Evolutionary conservation across 2,329 filamentous ascomycete genomes (phyloP).

Genomic region (Tolypocladium inflatum): DNA sequence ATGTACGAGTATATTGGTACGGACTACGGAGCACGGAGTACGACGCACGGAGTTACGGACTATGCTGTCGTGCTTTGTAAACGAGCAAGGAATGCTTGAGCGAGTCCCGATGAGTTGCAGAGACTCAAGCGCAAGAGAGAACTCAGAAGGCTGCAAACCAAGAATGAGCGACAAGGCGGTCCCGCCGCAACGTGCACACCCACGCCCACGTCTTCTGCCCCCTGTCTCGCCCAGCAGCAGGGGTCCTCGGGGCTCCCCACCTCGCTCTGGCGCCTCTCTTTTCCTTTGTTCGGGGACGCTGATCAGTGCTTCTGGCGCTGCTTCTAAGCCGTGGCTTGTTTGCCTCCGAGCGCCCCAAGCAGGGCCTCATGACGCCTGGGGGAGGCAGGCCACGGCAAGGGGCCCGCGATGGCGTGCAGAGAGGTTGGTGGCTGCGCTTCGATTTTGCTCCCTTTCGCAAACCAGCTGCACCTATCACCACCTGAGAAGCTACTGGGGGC

Average conservation of each 20-base stretch:
- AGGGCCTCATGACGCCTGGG: background rate
- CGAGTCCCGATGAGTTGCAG: background rate
- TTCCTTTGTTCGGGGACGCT: background rate
- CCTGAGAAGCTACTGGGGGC: background rate
- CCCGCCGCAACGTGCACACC: background rate
- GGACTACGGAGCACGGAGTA: too few relatives aligned
- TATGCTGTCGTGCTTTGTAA: background rate
- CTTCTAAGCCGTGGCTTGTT: background rate
- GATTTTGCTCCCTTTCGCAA: too few relatives aligned
- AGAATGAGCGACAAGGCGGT: background rate
- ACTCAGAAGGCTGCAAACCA: background rate
- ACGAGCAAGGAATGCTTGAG: background rate
- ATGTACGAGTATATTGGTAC: background rate
- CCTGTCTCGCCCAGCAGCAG: background rate
- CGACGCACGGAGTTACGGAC: background rate
- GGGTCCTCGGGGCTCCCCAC: background rate
- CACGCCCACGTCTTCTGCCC: background rate
- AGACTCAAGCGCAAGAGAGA: background rate
- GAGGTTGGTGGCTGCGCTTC: background rate
- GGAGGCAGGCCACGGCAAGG: background rate
- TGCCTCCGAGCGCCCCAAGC: background rate
- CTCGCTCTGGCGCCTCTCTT: background rate
- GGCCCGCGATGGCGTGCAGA: background rate
- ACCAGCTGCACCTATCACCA: background rate
- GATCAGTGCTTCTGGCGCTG: background rate